Conservation (phyloP, 306 rosid genomes). For the Herpetospermum pedunculosum region DNA sequence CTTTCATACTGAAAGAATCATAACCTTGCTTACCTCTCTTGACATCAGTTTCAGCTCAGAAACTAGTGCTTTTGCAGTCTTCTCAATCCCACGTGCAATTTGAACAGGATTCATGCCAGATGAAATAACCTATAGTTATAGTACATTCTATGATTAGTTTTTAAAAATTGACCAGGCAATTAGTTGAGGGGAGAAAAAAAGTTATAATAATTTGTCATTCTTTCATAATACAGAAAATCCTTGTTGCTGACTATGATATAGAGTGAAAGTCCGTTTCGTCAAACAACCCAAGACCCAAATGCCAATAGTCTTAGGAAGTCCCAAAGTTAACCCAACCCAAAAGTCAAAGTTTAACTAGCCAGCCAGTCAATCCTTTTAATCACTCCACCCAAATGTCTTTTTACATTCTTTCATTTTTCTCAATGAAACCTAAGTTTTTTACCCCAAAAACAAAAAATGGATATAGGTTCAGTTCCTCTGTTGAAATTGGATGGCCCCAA, state of each 20-base stretch:
- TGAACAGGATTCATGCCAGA: conserved; percentile 90
- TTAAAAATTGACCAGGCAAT: background rate
- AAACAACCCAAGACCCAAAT: background rate
- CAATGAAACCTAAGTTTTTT: too few species aligned
- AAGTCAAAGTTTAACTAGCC: background rate
- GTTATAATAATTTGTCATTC: too few species aligned
- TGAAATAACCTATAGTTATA: conserved; percentile 68
- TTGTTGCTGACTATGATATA: background rate
- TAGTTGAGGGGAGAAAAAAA: background rate
- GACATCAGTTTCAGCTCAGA: conserved; percentile 68
- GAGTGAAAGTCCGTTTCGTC: background rate
- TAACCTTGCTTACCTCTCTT: conserved; percentile 43
- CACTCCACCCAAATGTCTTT: too few species aligned
- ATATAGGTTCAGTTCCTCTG: background rate
- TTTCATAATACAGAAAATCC: background rate
- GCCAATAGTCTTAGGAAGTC: background rate
- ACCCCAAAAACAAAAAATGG: too few species aligned
- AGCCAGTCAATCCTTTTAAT: background rate
- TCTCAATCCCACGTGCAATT: conserved; percentile 82
- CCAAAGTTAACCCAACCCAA: background rate
- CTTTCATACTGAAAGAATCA: background rate
- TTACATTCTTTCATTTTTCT: too few species aligned
- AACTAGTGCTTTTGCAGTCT: conserved; percentile 69
- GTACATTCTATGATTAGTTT: background rate
- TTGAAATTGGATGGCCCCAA: background rate